Base-by-base conservation (phyloP, 352 stramenopile species). In the Phytopythium ostracodes region DNA sequence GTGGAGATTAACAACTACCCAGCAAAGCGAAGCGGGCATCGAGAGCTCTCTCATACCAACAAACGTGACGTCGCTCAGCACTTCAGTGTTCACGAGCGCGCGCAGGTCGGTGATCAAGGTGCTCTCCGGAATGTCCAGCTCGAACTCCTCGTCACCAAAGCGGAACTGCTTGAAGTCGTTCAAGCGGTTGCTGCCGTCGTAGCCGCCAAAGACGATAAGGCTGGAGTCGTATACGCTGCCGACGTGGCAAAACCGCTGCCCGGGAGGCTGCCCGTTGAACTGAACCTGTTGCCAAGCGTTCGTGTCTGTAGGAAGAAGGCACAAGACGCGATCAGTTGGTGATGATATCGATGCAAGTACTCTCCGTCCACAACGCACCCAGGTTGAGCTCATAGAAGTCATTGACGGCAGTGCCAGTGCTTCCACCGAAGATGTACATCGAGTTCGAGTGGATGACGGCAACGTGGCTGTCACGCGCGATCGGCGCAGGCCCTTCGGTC, bases 221-320 rank as follows among this genome's bases (percentile, higher is more conserved):
- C 74, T 93, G 55, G 91, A 86, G 62, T 98, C 89, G 66, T 98
- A 92, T 24, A 98, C 84, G 24, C 87, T 89, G 2, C 84, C 97
- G 18, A 98, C 96, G 66, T 99, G 96, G 68, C 97, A 99, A 68
- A 99, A 99, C 27, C 97, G 87, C 72, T 97, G 90, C 12, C 90
- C 91, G 24, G 94, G 94, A 7, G 86, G 73, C 35, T 86, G 82
- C 9, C 86, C 84, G 12, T 92, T 91, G 56, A 87, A 92, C 33
- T 86, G 75, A 59, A 95, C 87, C 8, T 71, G 58, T 52, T 91
- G 86, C 86, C 86, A 95, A 25, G 67, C 65, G 56, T 80, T 88
- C 24, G 71, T 75, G 43, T 95, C 84, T 82, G 61, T 15, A 54
- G 3, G 3, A 1, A 33, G 14, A 38, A 14, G 0, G 6, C 6